Conservation (phyloP, 164 flowering plant genomes). For the Nymphaea colorata region DNA sequence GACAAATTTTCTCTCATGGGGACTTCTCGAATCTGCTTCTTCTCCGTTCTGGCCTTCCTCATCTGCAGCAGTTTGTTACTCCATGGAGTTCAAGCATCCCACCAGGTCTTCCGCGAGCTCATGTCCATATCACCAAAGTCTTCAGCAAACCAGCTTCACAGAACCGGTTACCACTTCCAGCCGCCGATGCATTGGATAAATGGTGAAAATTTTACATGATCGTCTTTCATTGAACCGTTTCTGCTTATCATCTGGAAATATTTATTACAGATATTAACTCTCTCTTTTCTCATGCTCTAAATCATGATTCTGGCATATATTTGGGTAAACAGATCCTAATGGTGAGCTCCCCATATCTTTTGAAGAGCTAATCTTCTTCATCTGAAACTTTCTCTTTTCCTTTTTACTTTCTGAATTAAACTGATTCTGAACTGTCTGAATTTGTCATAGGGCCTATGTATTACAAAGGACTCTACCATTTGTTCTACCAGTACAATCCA, state of each 20-base stretch:
- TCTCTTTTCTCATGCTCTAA: not conserved
- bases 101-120: slow-evolving; percentile 2
- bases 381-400: not conserved
- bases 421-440: not conserved
- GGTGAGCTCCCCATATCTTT: slow-evolving; percentile 7
- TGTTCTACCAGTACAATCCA: slow-evolving; percentile 36
- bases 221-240: not conserved
- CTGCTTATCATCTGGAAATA: not conserved
- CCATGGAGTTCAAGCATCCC: slow-evolving; percentile 16
- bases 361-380: not conserved
- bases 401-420: not conserved
- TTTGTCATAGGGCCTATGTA: slow-evolving; percentile 21
- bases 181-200: slow-evolving; percentile 24
- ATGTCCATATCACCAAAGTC: not conserved
- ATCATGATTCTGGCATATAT: not conserved
- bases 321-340: slow-evolving; percentile 16
- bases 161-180: slow-evolving; percentile 24
- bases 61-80: not conserved
- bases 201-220: slow-evolving; percentile 6
- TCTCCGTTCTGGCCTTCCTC: not conserved
- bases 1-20: no score
- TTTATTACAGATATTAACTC: not conserved
- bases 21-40: not conserved
- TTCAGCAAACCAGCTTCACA: not conserved
- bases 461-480: slow-evolving; percentile 25